A percentile compares a stretch with the other conserved stretches of the same genome.
Evolutionary conservation across 1,284 basidiomycete genomes (phyloP).

Genomic region (Ganoderma boninense): DNA sequence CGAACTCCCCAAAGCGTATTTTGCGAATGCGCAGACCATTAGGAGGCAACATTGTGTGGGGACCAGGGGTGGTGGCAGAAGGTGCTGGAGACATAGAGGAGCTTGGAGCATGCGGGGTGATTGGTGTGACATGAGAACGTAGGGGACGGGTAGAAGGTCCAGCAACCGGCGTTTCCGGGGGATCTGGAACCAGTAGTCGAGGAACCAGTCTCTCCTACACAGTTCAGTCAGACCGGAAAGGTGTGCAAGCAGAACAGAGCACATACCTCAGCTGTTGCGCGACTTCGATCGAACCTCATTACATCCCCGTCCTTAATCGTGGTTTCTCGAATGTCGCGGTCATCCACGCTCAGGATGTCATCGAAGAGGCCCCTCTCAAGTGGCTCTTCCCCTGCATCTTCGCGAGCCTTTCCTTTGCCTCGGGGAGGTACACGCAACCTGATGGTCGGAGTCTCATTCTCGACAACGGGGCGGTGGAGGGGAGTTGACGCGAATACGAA

Average conservation of each 20-base stretch:
- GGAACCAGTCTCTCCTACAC: slow-evolving; percentile 63
- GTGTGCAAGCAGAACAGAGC: not conserved
- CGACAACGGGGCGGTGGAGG: slow-evolving; percentile 43
- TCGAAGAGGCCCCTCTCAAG: slow-evolving; percentile 75
- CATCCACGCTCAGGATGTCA: slow-evolving; percentile 73
- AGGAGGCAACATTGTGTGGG: slow-evolving; percentile 46
- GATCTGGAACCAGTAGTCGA: slow-evolving; percentile 50
- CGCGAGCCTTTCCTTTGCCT: slow-evolving; percentile 69
- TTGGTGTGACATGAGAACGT: slow-evolving; percentile 54
- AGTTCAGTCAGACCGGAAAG: slow-evolving; percentile 11
- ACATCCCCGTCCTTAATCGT: slow-evolving; percentile 74
- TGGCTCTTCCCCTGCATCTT: slow-evolving; percentile 53
- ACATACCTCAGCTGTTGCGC: slow-evolving; percentile 74
- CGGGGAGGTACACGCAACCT: slow-evolving; percentile 62
- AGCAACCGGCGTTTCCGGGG: slow-evolving; percentile 55
- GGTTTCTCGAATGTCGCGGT: slow-evolving; percentile 85
- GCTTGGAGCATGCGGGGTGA: slow-evolving; percentile 32
- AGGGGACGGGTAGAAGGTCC: slow-evolving; percentile 71
- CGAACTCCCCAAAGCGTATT: slow-evolving; percentile 94
- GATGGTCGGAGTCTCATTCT: slow-evolving; percentile 47
- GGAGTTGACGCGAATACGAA: slow-evolving; percentile 48
- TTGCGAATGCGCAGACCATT: slow-evolving; percentile 77
- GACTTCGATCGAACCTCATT: slow-evolving; percentile 78
- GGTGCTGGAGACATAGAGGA: slow-evolving; percentile 47
- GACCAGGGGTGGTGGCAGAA: slow-evolving; percentile 45